These are phyloP conservation scores for Tricharina praecox DNA, from an alignment of 495 filamentous ascomycete species.

Conservation along the genomic window DNA sequence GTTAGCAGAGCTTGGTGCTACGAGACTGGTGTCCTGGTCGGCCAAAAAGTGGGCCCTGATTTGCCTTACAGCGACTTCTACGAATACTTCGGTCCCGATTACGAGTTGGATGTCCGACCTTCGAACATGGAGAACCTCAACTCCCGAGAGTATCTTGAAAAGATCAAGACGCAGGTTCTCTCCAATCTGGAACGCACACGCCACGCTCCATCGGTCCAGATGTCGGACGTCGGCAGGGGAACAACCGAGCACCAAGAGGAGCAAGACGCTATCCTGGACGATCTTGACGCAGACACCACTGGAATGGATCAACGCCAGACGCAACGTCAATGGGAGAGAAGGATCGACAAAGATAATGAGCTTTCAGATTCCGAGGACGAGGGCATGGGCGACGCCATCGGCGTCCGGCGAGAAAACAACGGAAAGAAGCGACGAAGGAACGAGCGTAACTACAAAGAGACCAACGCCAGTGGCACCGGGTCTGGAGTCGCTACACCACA, in stretches of 20 bases:
- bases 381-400: constrained; percentile 57
- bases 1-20: constrained; percentile 95
- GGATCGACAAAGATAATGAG: constrained; percentile 55
- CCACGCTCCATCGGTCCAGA: constrained; percentile 81
- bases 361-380: constrained; percentile 76
- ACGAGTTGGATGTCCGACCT: constrained; percentile 80
- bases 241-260: constrained; percentile 54
- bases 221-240: constrained; percentile 80
- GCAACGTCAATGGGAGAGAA: constrained; percentile 67
- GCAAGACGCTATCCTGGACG: constrained; percentile 72
- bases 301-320: constrained; percentile 74
- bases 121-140: constrained; percentile 99
- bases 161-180: constrained; percentile 81
- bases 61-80: constrained; percentile 99
- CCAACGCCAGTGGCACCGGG: constrained; percentile 43
- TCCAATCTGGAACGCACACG: constrained; percentile 83
- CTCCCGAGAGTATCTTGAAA: constrained; percentile 80
- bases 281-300: constrained; percentile 66
- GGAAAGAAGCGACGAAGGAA: constrained; percentile 39
- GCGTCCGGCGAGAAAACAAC: constrained; percentile 35
- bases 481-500: constrained; percentile 44
- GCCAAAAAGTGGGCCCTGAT: constrained; percentile 55
- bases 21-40: constrained; percentile 82
- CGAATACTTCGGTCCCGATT: constrained; percentile 97
- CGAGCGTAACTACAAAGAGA: constrained; percentile 13